These are phyloP conservation scores for Agrocybe praecox DNA, from an alignment of 768 basidiomycete genomes.

Conservation along the genomic window DNA sequence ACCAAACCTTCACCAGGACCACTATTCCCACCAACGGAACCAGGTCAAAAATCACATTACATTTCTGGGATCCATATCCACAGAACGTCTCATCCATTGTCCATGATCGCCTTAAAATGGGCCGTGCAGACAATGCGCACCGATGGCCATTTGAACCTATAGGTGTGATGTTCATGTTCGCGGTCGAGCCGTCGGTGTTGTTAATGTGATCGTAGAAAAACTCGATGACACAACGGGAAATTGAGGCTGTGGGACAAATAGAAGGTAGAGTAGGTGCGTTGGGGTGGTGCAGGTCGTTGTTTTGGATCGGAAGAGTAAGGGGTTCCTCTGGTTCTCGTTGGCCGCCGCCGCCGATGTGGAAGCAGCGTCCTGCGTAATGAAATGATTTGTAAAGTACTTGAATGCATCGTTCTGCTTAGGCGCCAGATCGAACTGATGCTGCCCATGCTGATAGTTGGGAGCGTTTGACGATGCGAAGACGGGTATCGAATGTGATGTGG, in stretches of 20 bases:
- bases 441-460: conserved; percentile 4
- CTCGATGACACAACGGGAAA: neutral
- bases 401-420: neutral
- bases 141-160: conserved; percentile 9
- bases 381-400: conserved; percentile 12
- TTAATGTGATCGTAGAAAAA: neutral
- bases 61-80: neutral
- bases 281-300: no score
- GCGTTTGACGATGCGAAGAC: conserved; percentile 36
- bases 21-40: neutral
- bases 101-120: conserved; percentile 13
- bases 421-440: neutral
- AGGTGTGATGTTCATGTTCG: neutral
- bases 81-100: conserved; percentile 8
- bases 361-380: neutral
- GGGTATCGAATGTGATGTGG: conserved; percentile 44
- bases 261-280: neutral
- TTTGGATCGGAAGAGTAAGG: conserved; percentile 1
- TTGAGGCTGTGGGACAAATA: neutral
- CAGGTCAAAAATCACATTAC: conserved; percentile 8
- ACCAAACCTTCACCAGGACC: no score
- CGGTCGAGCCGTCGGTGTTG: conserved; percentile 5
- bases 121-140: conserved; percentile 14
- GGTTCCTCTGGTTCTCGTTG: neutral
- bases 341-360: neutral